Conservation (phyloP, 2,329 filamentous ascomycete species). For the Curvularia sp. region DNA sequence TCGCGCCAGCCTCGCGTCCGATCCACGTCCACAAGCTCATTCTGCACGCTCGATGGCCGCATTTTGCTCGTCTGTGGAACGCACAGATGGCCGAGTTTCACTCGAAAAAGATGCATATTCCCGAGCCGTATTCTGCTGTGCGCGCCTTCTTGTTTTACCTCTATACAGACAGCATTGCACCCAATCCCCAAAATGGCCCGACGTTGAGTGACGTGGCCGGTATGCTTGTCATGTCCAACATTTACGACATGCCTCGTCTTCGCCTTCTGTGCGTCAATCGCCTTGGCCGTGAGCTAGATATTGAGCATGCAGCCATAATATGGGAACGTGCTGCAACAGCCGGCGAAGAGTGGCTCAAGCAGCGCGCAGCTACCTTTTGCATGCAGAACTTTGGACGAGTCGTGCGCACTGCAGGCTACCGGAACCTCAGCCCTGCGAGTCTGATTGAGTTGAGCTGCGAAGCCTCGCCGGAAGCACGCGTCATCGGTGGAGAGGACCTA, state of each 20-base stretch:
- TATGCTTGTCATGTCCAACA: slow-evolving; percentile 94
- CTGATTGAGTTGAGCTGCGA: slow-evolving; percentile 93
- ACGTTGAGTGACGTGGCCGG: slow-evolving; percentile 85
- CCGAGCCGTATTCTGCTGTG: slow-evolving; percentile 92
- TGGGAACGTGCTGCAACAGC: slow-evolving; percentile 94
- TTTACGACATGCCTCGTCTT: slow-evolving; percentile 95
- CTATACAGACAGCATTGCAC: slow-evolving; percentile 87
- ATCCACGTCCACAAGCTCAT: slow-evolving; percentile 97
- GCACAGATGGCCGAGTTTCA: slow-evolving; percentile 98
- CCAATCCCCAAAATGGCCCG: slow-evolving; percentile 56
- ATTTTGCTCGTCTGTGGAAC: slow-evolving; percentile 90
- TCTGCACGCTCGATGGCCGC: slow-evolving; percentile 92
- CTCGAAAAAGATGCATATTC: slow-evolving; percentile 96
- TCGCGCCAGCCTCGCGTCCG: slow-evolving; percentile 67
- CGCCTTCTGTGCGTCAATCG: slow-evolving; percentile 90
- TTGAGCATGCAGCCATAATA: slow-evolving; percentile 92
- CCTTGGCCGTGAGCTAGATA: slow-evolving; percentile 86
- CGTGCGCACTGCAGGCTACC: slow-evolving; percentile 86
- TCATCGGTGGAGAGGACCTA: slow-evolving; percentile 86
- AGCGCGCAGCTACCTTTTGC: slow-evolving; percentile 85
- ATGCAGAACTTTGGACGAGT: slow-evolving; percentile 94
- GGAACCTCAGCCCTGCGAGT: slow-evolving; percentile 76
- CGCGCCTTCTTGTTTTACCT: slow-evolving; percentile 95
- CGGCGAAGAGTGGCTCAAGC: slow-evolving; percentile 91
- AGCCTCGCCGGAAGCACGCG: slow-evolving; percentile 88